Conservation (phyloP, 257 asterid genomes). For the Solanum bukasovii region DNA sequence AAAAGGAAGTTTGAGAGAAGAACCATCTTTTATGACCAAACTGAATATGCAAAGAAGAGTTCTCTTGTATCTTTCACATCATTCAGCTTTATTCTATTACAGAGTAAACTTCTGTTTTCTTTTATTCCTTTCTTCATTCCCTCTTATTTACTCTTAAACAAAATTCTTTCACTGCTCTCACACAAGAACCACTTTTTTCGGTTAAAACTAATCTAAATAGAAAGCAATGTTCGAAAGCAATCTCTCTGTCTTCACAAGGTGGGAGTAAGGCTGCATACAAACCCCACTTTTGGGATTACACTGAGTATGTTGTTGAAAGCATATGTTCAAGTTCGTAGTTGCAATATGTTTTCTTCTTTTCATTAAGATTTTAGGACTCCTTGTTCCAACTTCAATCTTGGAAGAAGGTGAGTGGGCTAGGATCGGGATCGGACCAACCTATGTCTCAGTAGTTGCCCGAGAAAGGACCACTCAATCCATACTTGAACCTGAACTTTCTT, state of each 20-base stretch:
- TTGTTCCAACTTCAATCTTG: neutral
- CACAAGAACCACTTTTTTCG: neutral
- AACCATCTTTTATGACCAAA: neutral
- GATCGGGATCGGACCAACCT: neutral
- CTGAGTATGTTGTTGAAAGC: neutral
- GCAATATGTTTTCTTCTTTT: neutral
- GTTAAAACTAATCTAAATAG: neutral
- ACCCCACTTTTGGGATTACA: neutral
- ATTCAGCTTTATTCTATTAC: neutral
- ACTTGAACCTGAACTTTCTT: neutral
- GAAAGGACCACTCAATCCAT: neutral
- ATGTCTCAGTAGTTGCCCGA: neutral
- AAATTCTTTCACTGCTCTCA: neutral
- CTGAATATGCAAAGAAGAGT: neutral
- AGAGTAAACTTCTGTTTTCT: neutral
- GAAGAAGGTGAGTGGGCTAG: neutral
- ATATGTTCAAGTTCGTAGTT: neutral
- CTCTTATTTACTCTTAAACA: neutral
- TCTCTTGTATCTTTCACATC: neutral
- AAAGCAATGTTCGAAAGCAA: neutral
- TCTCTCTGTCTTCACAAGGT: neutral
- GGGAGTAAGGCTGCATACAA: neutral
- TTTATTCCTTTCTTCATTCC: neutral
- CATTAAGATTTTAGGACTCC: neutral
- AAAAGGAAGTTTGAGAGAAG: neutral